Conservation (phyloP, 331 rosid genomes). For the Quercus phellos region DNA sequence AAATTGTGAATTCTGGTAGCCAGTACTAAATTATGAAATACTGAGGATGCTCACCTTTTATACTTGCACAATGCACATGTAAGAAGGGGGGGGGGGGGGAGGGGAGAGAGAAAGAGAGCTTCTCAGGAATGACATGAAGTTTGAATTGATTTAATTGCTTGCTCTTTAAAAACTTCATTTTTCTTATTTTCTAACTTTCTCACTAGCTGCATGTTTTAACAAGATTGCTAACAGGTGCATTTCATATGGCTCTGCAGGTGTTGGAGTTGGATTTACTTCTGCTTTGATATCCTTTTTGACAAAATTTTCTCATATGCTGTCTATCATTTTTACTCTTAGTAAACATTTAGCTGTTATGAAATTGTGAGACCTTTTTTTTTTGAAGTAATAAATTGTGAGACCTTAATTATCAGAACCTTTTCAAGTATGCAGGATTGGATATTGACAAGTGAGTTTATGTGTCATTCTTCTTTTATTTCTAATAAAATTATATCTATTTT, state of each 20-base stretch:
- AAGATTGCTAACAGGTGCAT: slow-evolving; percentile 26
- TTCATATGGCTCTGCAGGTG: slow-evolving; percentile 53
- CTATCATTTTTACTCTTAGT: slow-evolving; percentile 5
- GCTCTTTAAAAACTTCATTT: slow-evolving; percentile 10
- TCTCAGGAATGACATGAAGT: neutral
- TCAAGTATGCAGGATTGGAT: slow-evolving; percentile 93
- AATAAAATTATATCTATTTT: slow-evolving; percentile 21
- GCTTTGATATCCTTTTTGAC: slow-evolving; percentile 83
- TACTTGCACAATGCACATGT: too few relatives aligned
- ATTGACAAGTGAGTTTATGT: slow-evolving; percentile 71
- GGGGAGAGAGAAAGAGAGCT: too few relatives aligned
- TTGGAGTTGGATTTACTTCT: slow-evolving; percentile 90
- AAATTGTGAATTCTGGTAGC: too few relatives aligned
- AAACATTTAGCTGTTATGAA: slow-evolving; percentile 5
- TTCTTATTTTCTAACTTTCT: neutral
- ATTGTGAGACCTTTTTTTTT: slow-evolving; percentile 44
- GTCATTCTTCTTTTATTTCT: too few relatives aligned
- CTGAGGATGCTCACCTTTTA: too few relatives aligned
- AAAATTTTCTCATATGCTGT: slow-evolving; percentile 16
- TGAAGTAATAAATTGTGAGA: slow-evolving; percentile 21
- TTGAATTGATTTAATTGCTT: neutral
- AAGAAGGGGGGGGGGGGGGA: too few relatives aligned
- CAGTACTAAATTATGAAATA: too few relatives aligned
- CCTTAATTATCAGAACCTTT: slow-evolving; percentile 81
- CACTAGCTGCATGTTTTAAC: slow-evolving; percentile 2